Percentiles rank a stretch among this genome's conserved stretches.
phyloP scores from a whole-genome alignment of 2,329 filamentous ascomycete genomes.

The Setomelanomma holmii region DNA sequence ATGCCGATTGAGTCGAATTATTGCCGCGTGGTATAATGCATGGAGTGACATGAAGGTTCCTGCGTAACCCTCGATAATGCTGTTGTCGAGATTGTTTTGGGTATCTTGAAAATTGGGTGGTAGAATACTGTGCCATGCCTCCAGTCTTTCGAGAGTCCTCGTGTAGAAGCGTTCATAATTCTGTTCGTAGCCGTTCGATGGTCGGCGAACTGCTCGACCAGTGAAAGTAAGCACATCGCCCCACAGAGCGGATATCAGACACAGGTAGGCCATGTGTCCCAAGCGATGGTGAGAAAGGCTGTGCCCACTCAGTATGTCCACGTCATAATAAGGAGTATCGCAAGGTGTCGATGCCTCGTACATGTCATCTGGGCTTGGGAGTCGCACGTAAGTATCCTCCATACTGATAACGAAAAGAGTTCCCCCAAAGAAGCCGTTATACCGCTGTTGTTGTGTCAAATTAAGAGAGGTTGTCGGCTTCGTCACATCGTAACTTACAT shows the following conservation, averaged over 20 bases:
- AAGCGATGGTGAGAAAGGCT: slow-evolving; percentile 44
- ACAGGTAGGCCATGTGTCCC: slow-evolving; percentile 65
- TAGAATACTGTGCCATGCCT: slow-evolving; percentile 65
- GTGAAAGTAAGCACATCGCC: slow-evolving; percentile 68
- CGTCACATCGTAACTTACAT: slow-evolving; percentile 57
- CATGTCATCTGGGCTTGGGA: slow-evolving; percentile 67
- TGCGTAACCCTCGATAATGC: slow-evolving; percentile 60
- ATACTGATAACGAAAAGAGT: slow-evolving; percentile 63
- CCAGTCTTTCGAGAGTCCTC: slow-evolving; percentile 59
- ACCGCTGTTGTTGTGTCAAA: slow-evolving; percentile 54
- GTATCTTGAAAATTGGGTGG: slow-evolving; percentile 64
- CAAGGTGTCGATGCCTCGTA: slow-evolving; percentile 68
- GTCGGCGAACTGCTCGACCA: slow-evolving; percentile 59
- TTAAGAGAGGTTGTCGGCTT: slow-evolving; percentile 40
- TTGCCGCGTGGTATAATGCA: slow-evolving; percentile 68
- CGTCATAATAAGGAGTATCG: slow-evolving; percentile 67
- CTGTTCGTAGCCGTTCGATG: slow-evolving; percentile 52
- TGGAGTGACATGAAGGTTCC: slow-evolving; percentile 71
- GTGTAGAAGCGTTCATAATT: slow-evolving; percentile 61
- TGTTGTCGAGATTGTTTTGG: slow-evolving; percentile 64
- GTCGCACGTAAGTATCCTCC: slow-evolving; percentile 70
- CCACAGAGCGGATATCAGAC: slow-evolving; percentile 71
- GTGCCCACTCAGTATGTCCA: slow-evolving; percentile 53
- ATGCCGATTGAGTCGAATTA: slow-evolving; percentile 71
- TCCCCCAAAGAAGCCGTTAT: slow-evolving; percentile 64